A percentile compares a stretch with the other conserved stretches of the same genome.
Conservation (phyloP, 2,329 filamentous ascomycete genomes). For the Botrytis tulipae region DNA sequence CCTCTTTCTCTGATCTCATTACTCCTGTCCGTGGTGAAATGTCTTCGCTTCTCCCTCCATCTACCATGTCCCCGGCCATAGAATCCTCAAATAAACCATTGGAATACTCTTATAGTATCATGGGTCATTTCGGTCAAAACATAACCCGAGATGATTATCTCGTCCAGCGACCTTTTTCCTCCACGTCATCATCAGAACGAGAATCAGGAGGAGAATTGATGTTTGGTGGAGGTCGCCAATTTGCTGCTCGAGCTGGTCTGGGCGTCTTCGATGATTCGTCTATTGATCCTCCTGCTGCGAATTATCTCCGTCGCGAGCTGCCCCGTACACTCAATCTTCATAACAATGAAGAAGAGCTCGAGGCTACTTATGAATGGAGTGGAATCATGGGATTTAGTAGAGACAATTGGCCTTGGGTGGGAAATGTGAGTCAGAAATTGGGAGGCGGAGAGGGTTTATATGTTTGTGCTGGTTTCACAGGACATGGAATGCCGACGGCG, state of each 20-base stretch:
- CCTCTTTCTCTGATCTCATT: constrained; percentile 66
- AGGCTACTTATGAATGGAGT: constrained; percentile 60
- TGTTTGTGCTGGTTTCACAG: constrained; percentile 66
- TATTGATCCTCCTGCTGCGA: constrained; percentile 49
- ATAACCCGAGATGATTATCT: constrained; percentile 67
- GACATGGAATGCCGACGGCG: constrained; percentile 75
- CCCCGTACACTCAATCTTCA: constrained; percentile 33
- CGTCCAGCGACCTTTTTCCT: constrained; percentile 59
- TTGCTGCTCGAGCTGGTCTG: constrained; percentile 52
- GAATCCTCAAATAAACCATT: constrained; percentile 21
- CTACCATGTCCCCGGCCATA: constrained; percentile 32
- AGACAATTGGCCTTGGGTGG: constrained; percentile 70
- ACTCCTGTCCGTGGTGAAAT: constrained; percentile 76
- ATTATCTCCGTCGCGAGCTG: constrained; percentile 35
- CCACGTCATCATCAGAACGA: constrained; percentile 34
- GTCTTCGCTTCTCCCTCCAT: constrained; percentile 60
- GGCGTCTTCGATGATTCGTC: constrained; percentile 59
- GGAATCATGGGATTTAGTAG: constrained; percentile 76
- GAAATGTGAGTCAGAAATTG: constrained; percentile 54
- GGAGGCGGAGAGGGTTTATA: constrained; percentile 58
- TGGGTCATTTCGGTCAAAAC: constrained; percentile 46
- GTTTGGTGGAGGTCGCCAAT: constrained; percentile 66
- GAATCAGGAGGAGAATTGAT: constrained; percentile 55
- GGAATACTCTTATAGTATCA: constrained; percentile 54
- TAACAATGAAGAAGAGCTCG: constrained; percentile 44